Base-by-base conservation (phyloP, 1,284 basidiomycete species). In the Blastosporella zonata region DNA sequence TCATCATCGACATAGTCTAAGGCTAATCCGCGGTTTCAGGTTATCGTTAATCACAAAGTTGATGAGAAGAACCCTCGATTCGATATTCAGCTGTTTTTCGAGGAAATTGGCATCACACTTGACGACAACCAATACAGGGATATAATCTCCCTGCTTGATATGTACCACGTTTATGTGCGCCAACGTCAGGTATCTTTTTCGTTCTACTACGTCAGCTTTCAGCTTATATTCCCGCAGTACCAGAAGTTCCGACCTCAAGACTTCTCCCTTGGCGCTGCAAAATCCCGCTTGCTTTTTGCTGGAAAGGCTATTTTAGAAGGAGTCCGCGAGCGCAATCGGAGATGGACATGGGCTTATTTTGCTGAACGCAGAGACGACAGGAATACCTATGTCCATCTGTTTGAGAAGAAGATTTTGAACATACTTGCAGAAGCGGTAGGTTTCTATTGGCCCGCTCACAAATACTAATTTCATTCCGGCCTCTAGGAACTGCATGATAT, bases 111-210 rank as follows among this genome's bases (percentile, higher is more conserved):
- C 5, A 86, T 99, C 49, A 81, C 89, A 9, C 72, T 99, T 49
- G 96, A 99, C 64, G 86, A 94, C 57, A 84, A 96, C 58, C 97
- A 99, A 68, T 99, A 99, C 66, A 84, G 93, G 39, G 94, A 99
- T 67, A 84, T 82, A 10, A 91, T 99, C 55, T 96, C 92, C 17
- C 81, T 99, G 45, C 76, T 95, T 53, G 96, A 99, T 66, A 93
- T 98, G 77, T 98, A 97, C 70, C 96, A 99, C 65, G 90, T 99
- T 56, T 98, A 96, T 69, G 80, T 87, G 40, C 84, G 97, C 46
- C 91, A 92, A 57, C 88, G 90, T 54, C 90, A 93, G 75, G 88
- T 90, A 64, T 43, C 39, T 22, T 6, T 33, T 13, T 17, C 15
- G 10, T 37, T 22, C 3, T 6, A 20, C 17, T 6, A 17, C 38